A percentile compares a stretch with the other conserved stretches of the same genome.
Conservation (phyloP, 2,329 filamentous ascomycete genomes). For the Fusarium sterilihyphosum region DNA sequence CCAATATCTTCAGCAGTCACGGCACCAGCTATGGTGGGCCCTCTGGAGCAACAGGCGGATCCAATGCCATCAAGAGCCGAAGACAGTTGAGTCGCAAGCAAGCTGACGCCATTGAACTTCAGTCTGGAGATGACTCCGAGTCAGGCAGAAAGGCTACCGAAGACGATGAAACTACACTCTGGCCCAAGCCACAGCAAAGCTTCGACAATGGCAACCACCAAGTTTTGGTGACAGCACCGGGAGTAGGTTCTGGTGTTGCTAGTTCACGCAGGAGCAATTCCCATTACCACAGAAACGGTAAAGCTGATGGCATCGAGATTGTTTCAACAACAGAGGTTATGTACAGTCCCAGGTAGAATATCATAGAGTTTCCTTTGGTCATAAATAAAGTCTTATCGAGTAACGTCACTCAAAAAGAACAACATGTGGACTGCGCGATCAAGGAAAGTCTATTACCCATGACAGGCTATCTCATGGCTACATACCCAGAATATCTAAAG, state of each 20-base stretch:
- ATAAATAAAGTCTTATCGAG: not conserved
- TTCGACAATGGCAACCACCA: constrained; percentile 10
- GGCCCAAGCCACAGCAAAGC: constrained; percentile 10
- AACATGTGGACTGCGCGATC: not conserved
- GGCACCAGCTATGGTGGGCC: constrained; percentile 8
- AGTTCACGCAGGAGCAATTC: not conserved
- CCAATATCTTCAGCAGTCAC: constrained; percentile 15
- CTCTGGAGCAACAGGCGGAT: constrained; percentile 11
- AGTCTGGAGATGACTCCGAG: constrained; percentile 34
- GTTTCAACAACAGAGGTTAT: constrained; percentile 25
- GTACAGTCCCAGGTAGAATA: constrained; percentile 24
- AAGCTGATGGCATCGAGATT: constrained; percentile 22
- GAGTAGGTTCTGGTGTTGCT: too few relatives aligned
- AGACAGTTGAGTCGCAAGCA: constrained; percentile 33
- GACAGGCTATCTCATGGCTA: fast-evolving
- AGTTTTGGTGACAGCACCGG: constrained; percentile 14
- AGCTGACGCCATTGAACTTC: constrained; percentile 33
- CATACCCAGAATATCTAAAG: not conserved
- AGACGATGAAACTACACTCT: constrained; percentile 34
- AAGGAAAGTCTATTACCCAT: not conserved
- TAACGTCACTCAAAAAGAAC: fast-evolving
- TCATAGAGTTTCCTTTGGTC: not conserved
- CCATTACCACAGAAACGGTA: not conserved
- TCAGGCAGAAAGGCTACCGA: constrained; percentile 23
- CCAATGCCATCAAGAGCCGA: constrained; percentile 13